Evolutionary conservation across 2,329 filamentous ascomycete species (phyloP).

Genomic region (Corynespora cassiicola): DNA sequence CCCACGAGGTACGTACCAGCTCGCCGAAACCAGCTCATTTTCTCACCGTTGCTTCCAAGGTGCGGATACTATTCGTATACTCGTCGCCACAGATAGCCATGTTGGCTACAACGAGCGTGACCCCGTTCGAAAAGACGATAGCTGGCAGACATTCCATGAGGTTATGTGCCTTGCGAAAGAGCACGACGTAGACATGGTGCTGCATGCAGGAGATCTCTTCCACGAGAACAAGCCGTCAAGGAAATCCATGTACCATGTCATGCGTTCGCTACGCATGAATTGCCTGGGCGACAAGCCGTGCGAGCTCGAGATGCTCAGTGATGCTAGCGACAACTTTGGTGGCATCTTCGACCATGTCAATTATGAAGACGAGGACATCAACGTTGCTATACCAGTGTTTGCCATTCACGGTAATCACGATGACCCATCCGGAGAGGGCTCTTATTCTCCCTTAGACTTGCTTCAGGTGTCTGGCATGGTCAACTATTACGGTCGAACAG

Average conservation of each 20-base stretch:
- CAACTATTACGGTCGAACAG: slow-evolving; percentile 94
- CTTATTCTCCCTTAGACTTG: slow-evolving; percentile 88
- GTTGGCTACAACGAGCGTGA: slow-evolving; percentile 96
- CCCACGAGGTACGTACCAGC: slow-evolving; percentile 29
- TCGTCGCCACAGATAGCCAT: slow-evolving; percentile 96
- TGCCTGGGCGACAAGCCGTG: slow-evolving; percentile 96
- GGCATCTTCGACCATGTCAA: slow-evolving; percentile 92
- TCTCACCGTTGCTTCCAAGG: slow-evolving; percentile 43
- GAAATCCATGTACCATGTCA: slow-evolving; percentile 96
- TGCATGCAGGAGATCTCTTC: slow-evolving; percentile 93
- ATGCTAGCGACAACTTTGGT: slow-evolving; percentile 89
- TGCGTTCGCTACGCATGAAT: slow-evolving; percentile 91
- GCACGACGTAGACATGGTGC: slow-evolving; percentile 95
- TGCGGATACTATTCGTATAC: slow-evolving; percentile 89
- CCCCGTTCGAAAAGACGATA: slow-evolving; percentile 92
- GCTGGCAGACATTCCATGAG: slow-evolving; percentile 95
- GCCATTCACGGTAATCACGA: slow-evolving; percentile 99
- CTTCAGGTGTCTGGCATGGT: slow-evolving; percentile 89
- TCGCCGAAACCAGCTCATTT: not conserved
- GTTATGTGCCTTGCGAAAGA: slow-evolving; percentile 87
- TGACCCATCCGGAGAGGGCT: slow-evolving; percentile 94
- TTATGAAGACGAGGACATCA: slow-evolving; percentile 97
- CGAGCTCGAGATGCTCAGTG: slow-evolving; percentile 91
- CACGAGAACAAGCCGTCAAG: slow-evolving; percentile 98
- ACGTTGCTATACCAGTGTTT: slow-evolving; percentile 95